Conservation (phyloP, 495 filamentous ascomycete species). For the Aspergillus heteromorphus region DNA sequence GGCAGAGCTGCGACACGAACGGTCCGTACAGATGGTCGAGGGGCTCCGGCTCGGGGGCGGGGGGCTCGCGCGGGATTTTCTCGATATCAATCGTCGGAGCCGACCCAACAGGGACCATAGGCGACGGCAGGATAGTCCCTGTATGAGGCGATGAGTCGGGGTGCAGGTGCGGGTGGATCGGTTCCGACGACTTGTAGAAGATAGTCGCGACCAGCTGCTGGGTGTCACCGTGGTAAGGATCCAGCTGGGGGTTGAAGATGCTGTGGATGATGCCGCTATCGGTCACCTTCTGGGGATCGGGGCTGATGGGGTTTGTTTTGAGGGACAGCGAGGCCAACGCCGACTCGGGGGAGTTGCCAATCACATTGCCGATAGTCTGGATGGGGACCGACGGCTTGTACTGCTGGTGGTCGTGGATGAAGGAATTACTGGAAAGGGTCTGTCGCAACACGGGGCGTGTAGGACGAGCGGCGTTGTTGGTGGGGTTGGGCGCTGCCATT, state of each 20-base stretch:
- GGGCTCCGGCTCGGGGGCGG: constrained; percentile 56
- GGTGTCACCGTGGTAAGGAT: constrained; percentile 32
- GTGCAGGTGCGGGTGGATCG: constrained; percentile 40
- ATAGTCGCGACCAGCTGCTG: constrained; percentile 42
- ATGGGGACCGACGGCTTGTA: constrained; percentile 55
- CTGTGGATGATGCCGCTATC: constrained; percentile 43
- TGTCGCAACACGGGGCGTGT: constrained; percentile 38
- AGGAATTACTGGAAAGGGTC: constrained; percentile 60
- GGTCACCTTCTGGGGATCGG: constrained; percentile 38
- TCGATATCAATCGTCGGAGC: constrained; percentile 64
- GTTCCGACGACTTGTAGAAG: constrained; percentile 42
- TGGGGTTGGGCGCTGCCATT: constrained; percentile 29
- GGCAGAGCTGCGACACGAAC: constrained; percentile 70
- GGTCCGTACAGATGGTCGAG: constrained; percentile 73
- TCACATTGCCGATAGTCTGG: constrained; percentile 41
- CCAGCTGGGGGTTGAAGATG: constrained; percentile 36
- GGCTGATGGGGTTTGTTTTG: constrained; percentile 38
- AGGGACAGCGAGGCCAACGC: constrained; percentile 18
- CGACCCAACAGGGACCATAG: constrained; percentile 39
- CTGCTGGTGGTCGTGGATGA: constrained; percentile 68
- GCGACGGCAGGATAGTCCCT: constrained; percentile 33
- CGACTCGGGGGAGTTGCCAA: constrained; percentile 21
- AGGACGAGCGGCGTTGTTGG: constrained; percentile 17
- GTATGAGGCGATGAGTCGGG: constrained; percentile 29
- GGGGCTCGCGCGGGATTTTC: constrained; percentile 67